Evolutionary conservation across 2,329 filamentous ascomycete genomes (phyloP), one percentile per base, ranked within the genome.

Genomic region (Orbilia quercus): DNA sequence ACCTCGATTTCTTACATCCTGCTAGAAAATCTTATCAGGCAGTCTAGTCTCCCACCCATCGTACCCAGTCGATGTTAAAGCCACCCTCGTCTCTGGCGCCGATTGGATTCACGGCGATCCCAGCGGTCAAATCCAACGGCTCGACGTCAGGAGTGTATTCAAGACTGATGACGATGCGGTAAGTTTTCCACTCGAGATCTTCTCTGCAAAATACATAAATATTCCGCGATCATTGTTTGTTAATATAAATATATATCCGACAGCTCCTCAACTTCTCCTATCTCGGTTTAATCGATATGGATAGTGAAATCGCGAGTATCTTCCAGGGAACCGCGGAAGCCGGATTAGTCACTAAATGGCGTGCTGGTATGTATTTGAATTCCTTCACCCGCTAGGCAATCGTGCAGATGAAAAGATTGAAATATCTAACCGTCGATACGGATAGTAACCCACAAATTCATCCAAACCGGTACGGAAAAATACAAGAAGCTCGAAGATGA

Each of bases 91-190:
- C 53, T 80, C 82, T 54, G 82, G 81, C 20, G 79, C 79, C 51
- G 82, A 83, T 75, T 82, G 80, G 76, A 77, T 83, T 55, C 81
- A 80, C 23, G 79, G 79, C 55, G 82, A 83, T 67, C 79, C 80
- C 1, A 77, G 79, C 54, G 81, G 81, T 2, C 76, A 78, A 31
- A 79, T 80, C 73, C 77, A 80, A 25, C 79, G 81, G 23, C 79
- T 83, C 53, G 80, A 82, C 40, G 82, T 82, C 7, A 78, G 78
- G 14, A 80, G 79, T 60, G 76, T 81, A 34, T 76, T 81, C 25
- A 80, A 79, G 63, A 80, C 59, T 12, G 63, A 74, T 28, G 69
- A 74, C 57, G 69, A 31, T 25, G 60, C 50, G 7, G 69, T 74
- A 51, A 57, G 69, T 23, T 9, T 14, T 48, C 25, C 2, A n/a